phyloP scores from a whole-genome alignment of 805 yeast genomes.

The Cephaloascus fragrans region DNA sequence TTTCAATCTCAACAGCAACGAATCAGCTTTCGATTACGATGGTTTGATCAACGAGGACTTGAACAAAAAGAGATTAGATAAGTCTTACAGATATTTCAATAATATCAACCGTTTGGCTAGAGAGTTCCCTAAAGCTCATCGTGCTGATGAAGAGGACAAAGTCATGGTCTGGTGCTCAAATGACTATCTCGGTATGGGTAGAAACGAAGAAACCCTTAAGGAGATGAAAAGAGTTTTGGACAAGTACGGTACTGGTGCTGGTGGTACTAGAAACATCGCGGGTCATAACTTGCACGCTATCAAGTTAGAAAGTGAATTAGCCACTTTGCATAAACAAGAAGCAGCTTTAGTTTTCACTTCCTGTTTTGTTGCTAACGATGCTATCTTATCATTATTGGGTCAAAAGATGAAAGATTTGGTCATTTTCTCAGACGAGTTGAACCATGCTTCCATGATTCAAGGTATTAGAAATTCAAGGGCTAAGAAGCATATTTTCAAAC shows the following conservation, averaged over 20 bases:
- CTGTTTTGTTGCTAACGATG: constrained; percentile 95
- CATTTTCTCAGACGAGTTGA: constrained; percentile 83
- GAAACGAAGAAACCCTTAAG: constrained; percentile 59
- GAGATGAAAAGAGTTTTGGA: constrained; percentile 75
- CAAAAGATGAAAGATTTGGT: constrained; percentile 85
- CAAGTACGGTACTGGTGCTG: constrained; percentile 96
- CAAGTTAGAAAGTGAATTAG: constrained; percentile 74
- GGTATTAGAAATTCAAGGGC: constrained; percentile 90
- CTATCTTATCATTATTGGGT: constrained; percentile 83
- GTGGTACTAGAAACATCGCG: constrained; percentile 98
- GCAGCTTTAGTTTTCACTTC: constrained; percentile 93
- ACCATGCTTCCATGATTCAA: constrained; percentile 97
- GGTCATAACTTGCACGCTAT: constrained; percentile 94
- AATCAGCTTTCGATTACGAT: constrained; percentile 56
- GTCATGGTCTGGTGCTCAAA: constrained; percentile 99
- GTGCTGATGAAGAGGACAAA: constrained; percentile 61
- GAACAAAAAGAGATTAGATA: constrained; percentile 69
- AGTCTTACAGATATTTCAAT: constrained; percentile 92
- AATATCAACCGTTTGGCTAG: constrained; percentile 92
- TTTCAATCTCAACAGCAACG: constrained; percentile 32
- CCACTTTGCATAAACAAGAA: constrained; percentile 87
- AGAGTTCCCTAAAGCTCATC: constrained; percentile 91
- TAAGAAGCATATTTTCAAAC: constrained; percentile 82
- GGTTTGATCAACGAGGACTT: constrained; percentile 62
- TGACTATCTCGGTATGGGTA: constrained; percentile 94